Conservation (phyloP, 2,329 filamentous ascomycete species). For the Chalaropsis ovoidea region DNA sequence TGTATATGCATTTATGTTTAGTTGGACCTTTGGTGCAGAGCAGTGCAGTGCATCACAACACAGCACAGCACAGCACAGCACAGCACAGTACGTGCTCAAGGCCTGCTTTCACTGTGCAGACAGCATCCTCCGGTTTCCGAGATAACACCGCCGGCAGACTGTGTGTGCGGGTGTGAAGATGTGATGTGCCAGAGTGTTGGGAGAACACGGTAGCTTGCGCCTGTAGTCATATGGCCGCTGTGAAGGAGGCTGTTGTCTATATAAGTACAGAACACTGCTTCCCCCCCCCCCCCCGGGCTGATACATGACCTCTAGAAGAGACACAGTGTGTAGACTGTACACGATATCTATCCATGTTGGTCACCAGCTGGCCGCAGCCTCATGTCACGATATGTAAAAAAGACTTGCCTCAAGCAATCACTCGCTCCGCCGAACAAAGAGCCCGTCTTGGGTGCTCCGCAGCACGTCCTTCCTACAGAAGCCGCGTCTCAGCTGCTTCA, state of each 20-base stretch:
- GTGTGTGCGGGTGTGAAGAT: neutral
- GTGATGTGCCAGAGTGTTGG: no score
- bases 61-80: no score
- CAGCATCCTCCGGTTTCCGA: neutral
- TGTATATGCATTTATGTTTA: constrained; percentile 24
- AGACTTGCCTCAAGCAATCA: no score
- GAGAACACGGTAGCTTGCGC: no score
- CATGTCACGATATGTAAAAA: no score
- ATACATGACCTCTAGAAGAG: neutral
- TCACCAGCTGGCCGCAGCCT: no score
- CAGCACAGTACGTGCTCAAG: neutral
- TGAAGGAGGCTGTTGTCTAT: neutral
- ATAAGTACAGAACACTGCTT: neutral
- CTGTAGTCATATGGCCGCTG: neutral
- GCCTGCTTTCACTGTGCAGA: neutral
- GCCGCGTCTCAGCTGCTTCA: no score
- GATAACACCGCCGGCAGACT: constrained; percentile 9
- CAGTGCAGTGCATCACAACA: neutral
- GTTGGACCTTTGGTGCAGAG: neutral
- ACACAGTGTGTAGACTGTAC: constrained; percentile 18
- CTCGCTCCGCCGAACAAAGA: no score
- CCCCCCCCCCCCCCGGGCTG: no score
- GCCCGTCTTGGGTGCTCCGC: no score
- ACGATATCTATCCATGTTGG: neutral
- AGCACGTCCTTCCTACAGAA: no score